Percentiles rank a stretch among this genome's conserved stretches.
These are phyloP conservation scores for Plenodomus tracheiphilus DNA, from an alignment of 2,329 filamentous ascomycete genomes.

Conservation along the genomic window DNA sequence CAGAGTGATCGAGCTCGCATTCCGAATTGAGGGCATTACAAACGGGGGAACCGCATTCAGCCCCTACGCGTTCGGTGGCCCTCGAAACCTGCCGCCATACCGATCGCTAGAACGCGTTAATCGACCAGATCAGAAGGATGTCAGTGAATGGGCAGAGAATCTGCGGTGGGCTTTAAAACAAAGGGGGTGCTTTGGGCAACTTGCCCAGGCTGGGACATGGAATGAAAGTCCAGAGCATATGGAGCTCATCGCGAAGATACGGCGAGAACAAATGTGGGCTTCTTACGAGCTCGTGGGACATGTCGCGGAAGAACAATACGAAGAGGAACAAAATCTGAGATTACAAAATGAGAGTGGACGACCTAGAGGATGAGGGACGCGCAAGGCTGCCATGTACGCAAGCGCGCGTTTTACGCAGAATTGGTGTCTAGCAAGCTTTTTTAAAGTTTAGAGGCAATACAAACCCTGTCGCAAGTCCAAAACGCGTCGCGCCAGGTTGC, in stretches of 20 bases:
- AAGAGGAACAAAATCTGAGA: not conserved
- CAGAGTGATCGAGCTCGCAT: not conserved
- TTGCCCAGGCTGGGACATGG: conserved; percentile 16
- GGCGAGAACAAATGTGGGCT: conserved; percentile 22
- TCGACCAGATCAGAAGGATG: conserved; percentile 14
- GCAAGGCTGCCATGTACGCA: not conserved
- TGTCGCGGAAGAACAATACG: not conserved
- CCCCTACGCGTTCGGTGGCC: conserved; percentile 24
- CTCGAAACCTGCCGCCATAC: conserved; percentile 19
- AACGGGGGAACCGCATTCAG: conserved; percentile 10
- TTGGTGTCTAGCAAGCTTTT: not conserved
- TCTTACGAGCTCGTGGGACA: conserved; percentile 21
- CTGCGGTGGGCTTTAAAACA: conserved; percentile 28
- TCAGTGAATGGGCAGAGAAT: conserved; percentile 31
- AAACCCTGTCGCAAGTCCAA: not conserved
- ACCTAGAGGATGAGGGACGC: not conserved
- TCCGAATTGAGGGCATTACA: conserved; percentile 5
- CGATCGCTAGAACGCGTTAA: conserved; percentile 18
- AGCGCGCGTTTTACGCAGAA: not conserved
- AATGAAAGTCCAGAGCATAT: conserved; percentile 31
- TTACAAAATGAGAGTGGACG: not conserved
- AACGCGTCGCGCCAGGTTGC: not conserved
- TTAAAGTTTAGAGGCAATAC: not conserved
- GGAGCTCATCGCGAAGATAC: conserved; percentile 19
- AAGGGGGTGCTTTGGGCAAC: conserved; percentile 7